Percentiles rank a stretch among this genome's conserved stretches.
phyloP scores from a whole-genome alignment of 164 flowering plant species.

The Nelumbo lutea region DNA sequence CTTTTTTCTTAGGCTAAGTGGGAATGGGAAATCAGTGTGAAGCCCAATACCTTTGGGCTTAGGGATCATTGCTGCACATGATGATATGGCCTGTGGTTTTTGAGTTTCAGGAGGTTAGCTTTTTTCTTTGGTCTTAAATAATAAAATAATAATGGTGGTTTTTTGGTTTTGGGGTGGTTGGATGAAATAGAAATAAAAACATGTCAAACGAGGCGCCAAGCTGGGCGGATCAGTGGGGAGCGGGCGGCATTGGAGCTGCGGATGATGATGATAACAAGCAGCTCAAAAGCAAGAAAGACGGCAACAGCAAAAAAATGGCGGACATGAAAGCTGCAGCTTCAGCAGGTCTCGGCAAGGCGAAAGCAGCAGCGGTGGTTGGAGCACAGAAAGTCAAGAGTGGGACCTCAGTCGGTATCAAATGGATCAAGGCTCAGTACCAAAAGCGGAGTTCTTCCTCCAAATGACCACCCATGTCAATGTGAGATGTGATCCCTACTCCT shows the following conservation, averaged over 20 bases:
- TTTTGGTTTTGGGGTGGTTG: too few relatives aligned
- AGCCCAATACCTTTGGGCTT: too few relatives aligned
- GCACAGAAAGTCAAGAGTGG: slow-evolving; percentile 60
- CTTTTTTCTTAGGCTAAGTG: too few relatives aligned
- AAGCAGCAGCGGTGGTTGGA: slow-evolving; percentile 41
- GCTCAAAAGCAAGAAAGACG: slow-evolving; percentile 18
- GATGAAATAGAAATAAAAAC: neutral
- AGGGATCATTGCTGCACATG: too few relatives aligned
- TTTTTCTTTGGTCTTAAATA: too few relatives aligned
- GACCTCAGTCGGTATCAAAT: slow-evolving; percentile 49
- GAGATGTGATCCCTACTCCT: too few relatives aligned
- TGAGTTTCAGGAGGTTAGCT: too few relatives aligned
- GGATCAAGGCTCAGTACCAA: slow-evolving; percentile 58
- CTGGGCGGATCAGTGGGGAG: slow-evolving; percentile 96
- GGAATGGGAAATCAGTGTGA: too few relatives aligned
- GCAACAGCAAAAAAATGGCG: slow-evolving; percentile 27
- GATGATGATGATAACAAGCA: slow-evolving; percentile 23
- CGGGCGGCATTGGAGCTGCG: slow-evolving; percentile 61
- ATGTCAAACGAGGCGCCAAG: slow-evolving; percentile 65
- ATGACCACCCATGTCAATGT: slow-evolving; percentile 6
- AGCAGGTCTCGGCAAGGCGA: slow-evolving; percentile 46
- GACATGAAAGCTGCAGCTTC: slow-evolving; percentile 32
- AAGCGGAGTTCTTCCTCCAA: slow-evolving; percentile 32
- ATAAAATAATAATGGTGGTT: too few relatives aligned
- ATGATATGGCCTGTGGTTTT: too few relatives aligned